phyloP scores from a whole-genome alignment of 148 eudicot species.

The Cornus florida region DNA sequence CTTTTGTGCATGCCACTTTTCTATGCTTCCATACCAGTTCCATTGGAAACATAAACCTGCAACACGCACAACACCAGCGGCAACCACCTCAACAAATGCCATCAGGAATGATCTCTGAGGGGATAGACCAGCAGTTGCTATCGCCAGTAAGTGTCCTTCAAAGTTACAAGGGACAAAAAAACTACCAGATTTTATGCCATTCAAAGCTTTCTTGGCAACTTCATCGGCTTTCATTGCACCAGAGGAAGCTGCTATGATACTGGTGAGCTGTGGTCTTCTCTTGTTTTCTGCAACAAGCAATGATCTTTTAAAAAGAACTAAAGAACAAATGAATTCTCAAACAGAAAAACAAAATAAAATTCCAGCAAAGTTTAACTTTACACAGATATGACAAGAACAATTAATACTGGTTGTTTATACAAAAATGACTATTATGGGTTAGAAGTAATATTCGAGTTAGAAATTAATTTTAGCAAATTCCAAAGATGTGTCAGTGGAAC shows the following conservation, averaged over 20 bases:
- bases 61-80: constrained; percentile 58
- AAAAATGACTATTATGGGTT: neutral
- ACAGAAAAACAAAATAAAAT: constrained; percentile 2
- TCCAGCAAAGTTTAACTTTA: neutral
- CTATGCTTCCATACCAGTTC: constrained; percentile 74
- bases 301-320: neutral
- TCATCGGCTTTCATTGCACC: constrained; percentile 85
- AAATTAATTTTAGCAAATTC: neutral
- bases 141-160: constrained; percentile 58
- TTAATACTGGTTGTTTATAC: neutral
- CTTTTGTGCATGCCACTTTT: constrained; percentile 59
- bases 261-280: constrained; percentile 64
- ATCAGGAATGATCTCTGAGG: constrained; percentile 80
- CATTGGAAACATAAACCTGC: constrained; percentile 71
- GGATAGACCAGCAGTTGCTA: constrained; percentile 82
- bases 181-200: constrained; percentile 64
- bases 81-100: constrained; percentile 85
- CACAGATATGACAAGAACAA: neutral
- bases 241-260: constrained; percentile 72
- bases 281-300: constrained; percentile 56
- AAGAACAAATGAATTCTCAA: neutral
- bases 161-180: constrained; percentile 85
- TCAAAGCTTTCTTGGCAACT: constrained; percentile 72
- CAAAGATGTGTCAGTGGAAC: neutral
- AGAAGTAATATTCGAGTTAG: neutral